Conservation (phyloP, 139 green algal genomes). For the Picochlorum sp. region DNA sequence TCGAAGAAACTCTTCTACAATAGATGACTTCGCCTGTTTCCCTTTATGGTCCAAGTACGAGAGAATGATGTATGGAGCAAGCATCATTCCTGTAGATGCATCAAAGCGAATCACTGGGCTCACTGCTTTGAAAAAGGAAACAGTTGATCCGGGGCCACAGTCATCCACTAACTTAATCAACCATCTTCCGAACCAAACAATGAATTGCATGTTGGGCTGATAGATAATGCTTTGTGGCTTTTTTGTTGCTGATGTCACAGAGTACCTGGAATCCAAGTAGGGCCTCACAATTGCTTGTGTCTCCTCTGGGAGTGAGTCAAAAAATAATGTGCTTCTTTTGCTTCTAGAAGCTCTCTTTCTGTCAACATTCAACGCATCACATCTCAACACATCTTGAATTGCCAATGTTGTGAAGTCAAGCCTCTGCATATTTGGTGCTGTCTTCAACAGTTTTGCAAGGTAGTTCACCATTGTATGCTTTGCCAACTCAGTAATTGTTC, state of each 20-base stretch:
- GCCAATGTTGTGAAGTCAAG: slow-evolving; percentile 68
- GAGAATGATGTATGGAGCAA: slow-evolving; percentile 76
- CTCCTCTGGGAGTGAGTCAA: not conserved
- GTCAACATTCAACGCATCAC: not conserved
- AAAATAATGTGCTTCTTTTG: slow-evolving; percentile 17
- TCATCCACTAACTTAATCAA: slow-evolving; percentile 46
- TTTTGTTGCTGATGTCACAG: not conserved
- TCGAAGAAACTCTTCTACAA: not conserved
- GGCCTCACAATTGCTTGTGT: slow-evolving; percentile 35
- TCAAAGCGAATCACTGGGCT: slow-evolving; percentile 57
- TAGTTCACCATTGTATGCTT: slow-evolving; percentile 43
- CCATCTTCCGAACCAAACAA: slow-evolving; percentile 69
- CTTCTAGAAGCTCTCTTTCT: slow-evolving; percentile 5
- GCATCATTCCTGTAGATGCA: slow-evolving; percentile 63
- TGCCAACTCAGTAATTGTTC: slow-evolving; percentile 23
- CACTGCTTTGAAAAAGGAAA: slow-evolving; percentile 50
- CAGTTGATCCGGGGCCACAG: slow-evolving; percentile 14
- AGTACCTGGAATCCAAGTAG: slow-evolving; percentile 44
- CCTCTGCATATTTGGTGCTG: slow-evolving; percentile 50
- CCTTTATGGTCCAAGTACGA: slow-evolving; percentile 41
- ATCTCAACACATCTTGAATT: slow-evolving; percentile 60
- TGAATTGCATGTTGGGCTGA: slow-evolving; percentile 34
- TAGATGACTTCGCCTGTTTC: slow-evolving; percentile 4
- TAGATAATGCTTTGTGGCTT: not conserved
- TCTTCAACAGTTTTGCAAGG: slow-evolving; percentile 72